These are phyloP conservation scores for Venturia pyrina DNA, from an alignment of 2,329 filamentous ascomycete species.

Conservation along the genomic window DNA sequence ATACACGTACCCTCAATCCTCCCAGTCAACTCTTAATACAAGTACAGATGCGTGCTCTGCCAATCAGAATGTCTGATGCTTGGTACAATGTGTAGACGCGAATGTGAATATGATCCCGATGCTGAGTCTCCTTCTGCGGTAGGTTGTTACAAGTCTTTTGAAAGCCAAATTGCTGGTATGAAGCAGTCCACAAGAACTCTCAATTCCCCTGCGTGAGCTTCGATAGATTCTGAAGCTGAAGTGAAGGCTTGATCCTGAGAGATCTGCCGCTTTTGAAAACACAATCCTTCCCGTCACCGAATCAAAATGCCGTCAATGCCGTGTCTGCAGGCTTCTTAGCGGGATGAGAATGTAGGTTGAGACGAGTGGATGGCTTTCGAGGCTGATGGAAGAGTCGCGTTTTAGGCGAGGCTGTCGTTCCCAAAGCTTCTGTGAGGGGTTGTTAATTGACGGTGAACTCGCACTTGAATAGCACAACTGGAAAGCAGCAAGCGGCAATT, in stretches of 20 bases:
- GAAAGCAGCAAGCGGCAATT: neutral
- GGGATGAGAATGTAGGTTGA: neutral
- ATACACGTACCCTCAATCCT: constrained; percentile 6
- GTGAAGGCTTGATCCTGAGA: neutral
- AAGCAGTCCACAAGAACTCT: constrained; percentile 6
- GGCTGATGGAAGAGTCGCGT: neutral
- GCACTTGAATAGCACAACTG: neutral
- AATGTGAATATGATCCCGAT: neutral
- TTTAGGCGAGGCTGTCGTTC: neutral
- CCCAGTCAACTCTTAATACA: neutral
- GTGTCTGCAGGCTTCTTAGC: neutral
- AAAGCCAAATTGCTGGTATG: neutral
- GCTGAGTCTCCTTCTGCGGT: neutral
- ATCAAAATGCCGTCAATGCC: neutral
- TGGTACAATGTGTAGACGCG: constrained; percentile 6
- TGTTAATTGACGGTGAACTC: neutral
- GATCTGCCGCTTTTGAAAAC: neutral
- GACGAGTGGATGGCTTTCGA: neutral
- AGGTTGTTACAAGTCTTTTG: neutral
- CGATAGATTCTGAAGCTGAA: neutral
- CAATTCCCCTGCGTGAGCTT: neutral
- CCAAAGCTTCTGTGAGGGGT: neutral
- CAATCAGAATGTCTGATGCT: neutral
- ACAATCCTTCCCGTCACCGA: neutral
- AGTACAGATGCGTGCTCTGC: neutral